These are phyloP conservation scores for Cyberlindnera suaveolens DNA, from an alignment of 805 yeast species.

Conservation along the genomic window DNA sequence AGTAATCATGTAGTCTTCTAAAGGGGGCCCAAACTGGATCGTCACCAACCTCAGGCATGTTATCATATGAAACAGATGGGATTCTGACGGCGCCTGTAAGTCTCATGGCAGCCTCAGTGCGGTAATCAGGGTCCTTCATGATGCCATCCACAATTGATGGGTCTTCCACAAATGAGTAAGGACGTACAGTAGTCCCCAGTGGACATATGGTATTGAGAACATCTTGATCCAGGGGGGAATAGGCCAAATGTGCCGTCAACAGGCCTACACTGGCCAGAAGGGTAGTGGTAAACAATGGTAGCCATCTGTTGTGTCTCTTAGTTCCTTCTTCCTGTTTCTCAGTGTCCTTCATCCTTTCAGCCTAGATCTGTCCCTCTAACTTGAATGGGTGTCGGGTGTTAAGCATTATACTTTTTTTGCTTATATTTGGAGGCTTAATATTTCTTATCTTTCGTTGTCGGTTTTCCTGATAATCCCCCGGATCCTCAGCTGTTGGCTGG, in stretches of 20 bases:
- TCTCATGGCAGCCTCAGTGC: slow-evolving; percentile 31
- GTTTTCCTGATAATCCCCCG: too few relatives aligned
- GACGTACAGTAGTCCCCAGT: slow-evolving; percentile 12
- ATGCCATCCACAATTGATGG: slow-evolving; percentile 27
- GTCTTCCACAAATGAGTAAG: slow-evolving; percentile 19
- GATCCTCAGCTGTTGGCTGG: too few relatives aligned
- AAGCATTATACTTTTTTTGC: too few relatives aligned
- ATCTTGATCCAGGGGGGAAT: slow-evolving; percentile 1
- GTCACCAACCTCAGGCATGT: slow-evolving; percentile 28
- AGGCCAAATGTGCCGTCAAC: not conserved
- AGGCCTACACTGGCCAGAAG: not conserved
- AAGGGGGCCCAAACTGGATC: slow-evolving; percentile 31
- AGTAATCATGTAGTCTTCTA: slow-evolving; percentile 38
- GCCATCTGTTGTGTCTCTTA: not conserved
- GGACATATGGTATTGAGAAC: slow-evolving; percentile 8
- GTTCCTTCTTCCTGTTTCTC: too few relatives aligned
- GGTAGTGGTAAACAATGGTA: not conserved
- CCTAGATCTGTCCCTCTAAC: too few relatives aligned
- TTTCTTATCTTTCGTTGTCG: too few relatives aligned
- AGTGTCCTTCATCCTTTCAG: too few relatives aligned
- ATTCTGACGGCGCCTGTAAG: slow-evolving; percentile 56
- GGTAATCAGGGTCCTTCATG: slow-evolving; percentile 28
- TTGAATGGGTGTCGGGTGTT: too few relatives aligned
- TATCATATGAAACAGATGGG: slow-evolving; percentile 61
- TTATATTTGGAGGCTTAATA: too few relatives aligned